Conservation (phyloP, 1,284 basidiomycete species). For the Thecaphora thlaspeos region DNA sequence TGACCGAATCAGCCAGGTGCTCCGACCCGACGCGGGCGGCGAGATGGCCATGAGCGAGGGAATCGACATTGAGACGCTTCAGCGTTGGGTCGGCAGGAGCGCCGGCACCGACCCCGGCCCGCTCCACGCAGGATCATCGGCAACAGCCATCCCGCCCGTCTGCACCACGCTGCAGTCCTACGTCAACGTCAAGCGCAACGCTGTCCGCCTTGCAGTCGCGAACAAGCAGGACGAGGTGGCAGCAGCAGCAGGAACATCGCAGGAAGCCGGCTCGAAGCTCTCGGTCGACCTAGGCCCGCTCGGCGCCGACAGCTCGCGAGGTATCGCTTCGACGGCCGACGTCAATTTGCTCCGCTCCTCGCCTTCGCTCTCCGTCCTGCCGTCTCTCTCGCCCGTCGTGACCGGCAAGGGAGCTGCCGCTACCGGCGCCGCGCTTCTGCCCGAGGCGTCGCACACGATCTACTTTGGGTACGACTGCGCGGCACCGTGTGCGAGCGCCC, state of each 20-base stretch:
- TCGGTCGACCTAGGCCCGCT: background rate
- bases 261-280: background rate
- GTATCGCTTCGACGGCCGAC: slow-evolving; percentile 1
- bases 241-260: too few species aligned
- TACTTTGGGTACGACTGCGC: slow-evolving; percentile 53
- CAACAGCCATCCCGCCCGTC: slow-evolving; percentile 21
- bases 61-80: slow-evolving; percentile 38
- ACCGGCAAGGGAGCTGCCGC: slow-evolving; percentile 3
- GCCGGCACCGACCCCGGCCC: slow-evolving; percentile 7
- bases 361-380: slow-evolving; percentile 22
- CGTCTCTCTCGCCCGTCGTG: slow-evolving; percentile 14
- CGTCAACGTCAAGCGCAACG: slow-evolving; percentile 53
- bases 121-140: background rate
- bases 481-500: slow-evolving; percentile 39
- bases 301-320: background rate
- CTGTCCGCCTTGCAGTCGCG: slow-evolving; percentile 27
- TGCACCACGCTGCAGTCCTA: slow-evolving; percentile 52
- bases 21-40: slow-evolving; percentile 10
- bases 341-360: slow-evolving; percentile 20
- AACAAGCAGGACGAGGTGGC: background rate
- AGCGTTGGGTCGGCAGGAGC: slow-evolving; percentile 43
- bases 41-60: slow-evolving; percentile 45
- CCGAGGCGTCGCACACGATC: slow-evolving; percentile 40
- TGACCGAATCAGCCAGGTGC: slow-evolving; percentile 30
- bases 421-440: slow-evolving; percentile 6